Evolutionary conservation across 176 grass and related monocot species (phyloP).

Genomic region (Luzula sylvatica): DNA sequence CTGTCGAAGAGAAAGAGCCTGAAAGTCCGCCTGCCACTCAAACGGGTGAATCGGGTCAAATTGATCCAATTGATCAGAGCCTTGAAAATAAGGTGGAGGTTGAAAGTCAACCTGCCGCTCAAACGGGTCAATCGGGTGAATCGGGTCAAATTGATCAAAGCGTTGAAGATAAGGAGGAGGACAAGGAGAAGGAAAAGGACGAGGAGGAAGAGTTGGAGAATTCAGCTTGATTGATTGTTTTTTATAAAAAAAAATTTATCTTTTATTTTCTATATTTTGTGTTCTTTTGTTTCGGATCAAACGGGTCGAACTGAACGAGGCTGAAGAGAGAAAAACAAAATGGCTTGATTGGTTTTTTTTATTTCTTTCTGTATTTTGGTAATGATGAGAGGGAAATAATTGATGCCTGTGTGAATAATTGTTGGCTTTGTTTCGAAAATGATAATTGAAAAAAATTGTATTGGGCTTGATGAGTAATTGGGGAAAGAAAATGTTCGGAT

Average conservation of each 20-base stretch:
- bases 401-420: too few relatives aligned
- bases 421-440: too few relatives aligned
- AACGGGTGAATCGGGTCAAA: not conserved
- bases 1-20: slow-evolving; percentile 14
- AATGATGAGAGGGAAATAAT: too few relatives aligned
- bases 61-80: not conserved
- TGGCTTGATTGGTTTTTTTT: too few relatives aligned
- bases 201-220: slow-evolving; percentile 4
- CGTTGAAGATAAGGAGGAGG: not conserved
- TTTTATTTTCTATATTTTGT: slow-evolving; percentile 4
- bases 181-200: not conserved
- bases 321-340: too few relatives aligned
- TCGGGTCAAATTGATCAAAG: not conserved
- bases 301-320: too few relatives aligned
- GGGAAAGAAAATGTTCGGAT: too few relatives aligned
- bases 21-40: slow-evolving; percentile 6
- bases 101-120: not conserved
- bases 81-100: not conserved
- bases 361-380: too few relatives aligned
- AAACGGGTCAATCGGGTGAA: not conserved
- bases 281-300: not conserved
- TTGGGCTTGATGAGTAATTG: too few relatives aligned
- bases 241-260: too few relatives aligned
- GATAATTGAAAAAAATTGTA: too few relatives aligned
- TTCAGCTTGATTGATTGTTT: not conserved